Base-by-base conservation (phyloP, 75 land plant species). In the Pseudotsuga menziesii region DNA sequence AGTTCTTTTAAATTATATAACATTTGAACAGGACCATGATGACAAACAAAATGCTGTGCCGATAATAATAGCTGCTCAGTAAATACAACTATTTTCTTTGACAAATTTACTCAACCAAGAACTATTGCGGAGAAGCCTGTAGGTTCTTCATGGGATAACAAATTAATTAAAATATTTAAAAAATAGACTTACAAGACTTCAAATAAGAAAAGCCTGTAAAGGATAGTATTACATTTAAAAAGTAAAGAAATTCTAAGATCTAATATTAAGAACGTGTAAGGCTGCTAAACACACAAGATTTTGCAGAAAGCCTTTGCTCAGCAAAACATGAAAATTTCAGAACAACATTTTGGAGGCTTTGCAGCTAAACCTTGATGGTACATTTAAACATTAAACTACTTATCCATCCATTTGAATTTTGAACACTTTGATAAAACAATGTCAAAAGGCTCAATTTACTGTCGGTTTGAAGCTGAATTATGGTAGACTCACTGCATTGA, bases 291-390 rank as follows among this genome's bases (percentile, higher is more conserved):
- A 4, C 69, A 64, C 15, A 64, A 64, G 39, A 32, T 64, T 63
- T 63, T 32, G 69, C 35, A 20, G 69, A 32, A 64, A 15, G 69
- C 69, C 17, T 16, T 64, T 64, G 35, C 69, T 64, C 69, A 32
- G 69, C 69, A 64, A 64, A 48, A 48, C 52, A 5, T 4, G 35
- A 15, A 16, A 32, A 19, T 17, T 32, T 7, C 39, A 64, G 26
- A 61, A 29, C 39, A 64, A 29, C 19, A 23, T 27, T 64, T 36
- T 64, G 29, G 69, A 32, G 29, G 17, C 39, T 32, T 32, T 19
- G 35, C 69, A 64, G 69, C 69, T 64, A 15, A 5, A 17, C 39
- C 52, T 48, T 48, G 54, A 48, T 48, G 12, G 54, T 11, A 48
- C 54, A 48, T 48, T 39, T 39, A 39, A 2, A 39, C 64, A 26